Percentiles rank a stretch among this genome's conserved stretches.
Evolutionary conservation across 2,329 filamentous ascomycete species (phyloP).

Genomic region (Colletotrichum sansevieriae): DNA sequence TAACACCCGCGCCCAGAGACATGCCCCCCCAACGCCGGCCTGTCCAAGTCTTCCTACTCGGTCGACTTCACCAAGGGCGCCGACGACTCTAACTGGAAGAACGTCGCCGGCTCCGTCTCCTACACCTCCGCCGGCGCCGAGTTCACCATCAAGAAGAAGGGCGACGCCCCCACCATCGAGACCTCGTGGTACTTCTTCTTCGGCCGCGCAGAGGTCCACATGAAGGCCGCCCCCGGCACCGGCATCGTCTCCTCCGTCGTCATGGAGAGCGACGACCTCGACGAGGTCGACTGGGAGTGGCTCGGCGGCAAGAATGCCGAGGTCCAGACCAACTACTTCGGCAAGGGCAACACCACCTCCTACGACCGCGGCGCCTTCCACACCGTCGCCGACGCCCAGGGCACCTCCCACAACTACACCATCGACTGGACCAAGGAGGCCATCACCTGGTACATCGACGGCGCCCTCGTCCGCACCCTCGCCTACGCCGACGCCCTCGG

Average conservation of each 20-base stretch:
- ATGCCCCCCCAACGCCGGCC: constrained; percentile 74
- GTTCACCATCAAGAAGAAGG: constrained; percentile 68
- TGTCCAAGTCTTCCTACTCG: constrained; percentile 67
- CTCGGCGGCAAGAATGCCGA: constrained; percentile 76
- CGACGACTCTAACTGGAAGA: constrained; percentile 57
- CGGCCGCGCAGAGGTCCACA: constrained; percentile 76
- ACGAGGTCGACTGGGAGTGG: constrained; percentile 91
- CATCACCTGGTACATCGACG: constrained; percentile 69
- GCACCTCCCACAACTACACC: constrained; percentile 65
- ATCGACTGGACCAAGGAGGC: constrained; percentile 67
- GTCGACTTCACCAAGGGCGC: constrained; percentile 74
- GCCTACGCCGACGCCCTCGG: constrained; percentile 60
- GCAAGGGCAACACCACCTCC: constrained; percentile 75
- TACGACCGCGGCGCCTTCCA: constrained; percentile 74
- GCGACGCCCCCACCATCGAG: constrained; percentile 72
- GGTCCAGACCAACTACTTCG: constrained; percentile 87
- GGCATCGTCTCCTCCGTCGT: constrained; percentile 85
- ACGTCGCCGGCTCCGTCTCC: constrained; percentile 45
- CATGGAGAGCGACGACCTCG: constrained; percentile 80
- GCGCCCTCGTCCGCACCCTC: constrained; percentile 63
- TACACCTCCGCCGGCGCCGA: constrained; percentile 49
- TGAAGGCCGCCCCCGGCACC: constrained; percentile 53
- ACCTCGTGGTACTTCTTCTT: constrained; percentile 88
- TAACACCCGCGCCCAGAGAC: constrained; percentile 45
- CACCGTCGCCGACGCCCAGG: constrained; percentile 56